phyloP scores from a whole-genome alignment of 2,329 filamentous ascomycete species.

The Fusarium tricinctum region DNA sequence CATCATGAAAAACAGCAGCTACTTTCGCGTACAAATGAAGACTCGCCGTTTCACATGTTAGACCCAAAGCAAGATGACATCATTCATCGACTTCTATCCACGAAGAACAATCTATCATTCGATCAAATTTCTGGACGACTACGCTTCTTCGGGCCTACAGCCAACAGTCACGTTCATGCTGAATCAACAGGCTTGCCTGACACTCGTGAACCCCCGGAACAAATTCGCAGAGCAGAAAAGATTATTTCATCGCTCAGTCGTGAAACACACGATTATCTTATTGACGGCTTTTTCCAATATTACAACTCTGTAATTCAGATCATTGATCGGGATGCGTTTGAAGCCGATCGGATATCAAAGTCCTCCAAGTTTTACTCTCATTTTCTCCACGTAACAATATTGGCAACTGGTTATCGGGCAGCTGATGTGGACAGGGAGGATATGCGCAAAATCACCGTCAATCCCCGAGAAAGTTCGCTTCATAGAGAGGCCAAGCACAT shows the following conservation, averaged over 20 bases:
- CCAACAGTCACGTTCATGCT: slow-evolving; percentile 66
- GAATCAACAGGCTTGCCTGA: slow-evolving; percentile 54
- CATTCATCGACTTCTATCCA: slow-evolving; percentile 63
- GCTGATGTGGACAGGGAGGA: slow-evolving; percentile 64
- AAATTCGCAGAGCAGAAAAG: slow-evolving; percentile 61
- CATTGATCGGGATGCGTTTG: slow-evolving; percentile 64
- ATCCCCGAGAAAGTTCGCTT: slow-evolving; percentile 64
- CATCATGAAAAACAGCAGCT: slow-evolving; percentile 39
- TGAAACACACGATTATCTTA: slow-evolving; percentile 66
- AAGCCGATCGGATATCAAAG: slow-evolving; percentile 61
- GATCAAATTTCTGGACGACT: slow-evolving; percentile 65
- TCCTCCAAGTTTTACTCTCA: slow-evolving; percentile 65
- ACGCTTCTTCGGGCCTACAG: slow-evolving; percentile 67
- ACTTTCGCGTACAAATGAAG: slow-evolving; percentile 48
- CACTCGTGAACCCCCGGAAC: slow-evolving; percentile 59
- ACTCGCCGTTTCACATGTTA: slow-evolving; percentile 55
- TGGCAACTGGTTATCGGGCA: slow-evolving; percentile 67
- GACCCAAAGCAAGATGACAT: slow-evolving; percentile 62
- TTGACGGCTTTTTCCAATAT: slow-evolving; percentile 65
- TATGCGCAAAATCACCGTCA: slow-evolving; percentile 62
- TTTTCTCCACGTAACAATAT: slow-evolving; percentile 65
- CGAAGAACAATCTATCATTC: slow-evolving; percentile 64
- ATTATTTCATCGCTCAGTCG: slow-evolving; percentile 62
- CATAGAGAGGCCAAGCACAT: slow-evolving; percentile 68
- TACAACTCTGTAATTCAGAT: slow-evolving; percentile 66